phyloP scores from a whole-genome alignment of 2,329 filamentous ascomycete genomes.

The Chalaropsis ovoidea region DNA sequence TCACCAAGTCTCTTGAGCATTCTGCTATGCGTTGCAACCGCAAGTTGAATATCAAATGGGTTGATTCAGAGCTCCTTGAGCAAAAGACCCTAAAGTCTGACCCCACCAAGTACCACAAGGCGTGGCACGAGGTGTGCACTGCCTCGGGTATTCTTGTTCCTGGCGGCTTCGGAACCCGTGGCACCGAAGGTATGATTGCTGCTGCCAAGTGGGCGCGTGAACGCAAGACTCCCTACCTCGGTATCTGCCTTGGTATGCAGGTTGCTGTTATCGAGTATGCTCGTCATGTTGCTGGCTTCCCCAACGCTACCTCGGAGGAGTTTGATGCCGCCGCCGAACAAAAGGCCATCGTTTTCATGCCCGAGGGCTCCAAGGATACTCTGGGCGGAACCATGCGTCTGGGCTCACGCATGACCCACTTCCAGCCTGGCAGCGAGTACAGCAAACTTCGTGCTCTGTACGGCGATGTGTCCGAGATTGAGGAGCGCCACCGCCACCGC shows the following conservation, averaged over 20 bases:
- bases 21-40: conserved; percentile 74
- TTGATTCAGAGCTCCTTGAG: conserved; percentile 80
- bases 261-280: conserved; percentile 85
- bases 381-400: conserved; percentile 82
- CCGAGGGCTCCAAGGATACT: conserved; percentile 48
- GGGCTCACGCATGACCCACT: conserved; percentile 61
- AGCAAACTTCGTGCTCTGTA: conserved; percentile 68
- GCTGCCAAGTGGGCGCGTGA: conserved; percentile 80
- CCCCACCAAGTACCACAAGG: conserved; percentile 68
- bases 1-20: conserved; percentile 83
- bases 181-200: conserved; percentile 81
- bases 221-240: conserved; percentile 70
- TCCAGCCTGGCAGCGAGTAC: conserved; percentile 68
- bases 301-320: conserved; percentile 47
- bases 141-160: conserved; percentile 57
- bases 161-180: conserved; percentile 70
- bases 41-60: conserved; percentile 71
- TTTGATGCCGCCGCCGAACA: conserved; percentile 48
- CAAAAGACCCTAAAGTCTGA: conserved; percentile 48
- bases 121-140: conserved; percentile 69
- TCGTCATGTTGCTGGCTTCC: conserved; percentile 59
- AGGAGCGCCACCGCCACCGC: conserved; percentile 75
- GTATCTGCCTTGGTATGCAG: conserved; percentile 88
- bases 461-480: conserved; percentile 44
- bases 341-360: conserved; percentile 81